Percentiles rank a stretch among this genome's conserved stretches.
Evolutionary conservation across 108 stramenopile genomes (phyloP).

Genomic region (Nitzschia sp.): DNA sequence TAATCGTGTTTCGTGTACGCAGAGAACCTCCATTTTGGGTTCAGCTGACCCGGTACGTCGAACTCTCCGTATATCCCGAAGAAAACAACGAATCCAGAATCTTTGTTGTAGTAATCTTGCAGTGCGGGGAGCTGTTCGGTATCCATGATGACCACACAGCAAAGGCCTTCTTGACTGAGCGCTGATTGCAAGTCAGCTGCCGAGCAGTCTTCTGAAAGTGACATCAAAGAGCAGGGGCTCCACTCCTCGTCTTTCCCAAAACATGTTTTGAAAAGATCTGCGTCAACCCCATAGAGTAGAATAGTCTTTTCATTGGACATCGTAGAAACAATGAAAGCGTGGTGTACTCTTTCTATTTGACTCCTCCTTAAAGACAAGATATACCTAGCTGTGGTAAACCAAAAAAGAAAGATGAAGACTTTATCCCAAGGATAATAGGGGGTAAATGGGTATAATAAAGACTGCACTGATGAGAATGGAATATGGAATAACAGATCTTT

Average conservation of each 20-base stretch:
- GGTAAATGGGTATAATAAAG: too few relatives aligned
- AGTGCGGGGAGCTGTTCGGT: neutral
- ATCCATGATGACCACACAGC: neutral
- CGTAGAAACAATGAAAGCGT: too few relatives aligned
- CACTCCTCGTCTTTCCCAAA: neutral
- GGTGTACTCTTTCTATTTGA: too few relatives aligned
- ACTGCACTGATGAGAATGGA: too few relatives aligned
- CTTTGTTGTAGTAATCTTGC: neutral
- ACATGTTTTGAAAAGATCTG: neutral
- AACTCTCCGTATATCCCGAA: neutral
- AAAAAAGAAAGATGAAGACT: too few relatives aligned
- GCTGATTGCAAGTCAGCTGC: neutral
- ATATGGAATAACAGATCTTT: too few relatives aligned
- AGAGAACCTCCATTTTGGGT: neutral
- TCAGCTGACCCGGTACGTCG: neutral
- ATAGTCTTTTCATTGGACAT: neutral
- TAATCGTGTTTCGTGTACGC: neutral
- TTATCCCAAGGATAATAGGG: too few relatives aligned
- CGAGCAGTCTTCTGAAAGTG: neutral
- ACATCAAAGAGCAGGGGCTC: neutral
- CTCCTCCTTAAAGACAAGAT: too few relatives aligned
- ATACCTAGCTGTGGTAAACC: too few relatives aligned
- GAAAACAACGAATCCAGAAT: neutral
- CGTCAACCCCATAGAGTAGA: neutral
- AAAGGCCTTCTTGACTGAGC: neutral